Conservation (phyloP, 2,329 filamentous ascomycete genomes). For the Bipolaris bicolor region DNA sequence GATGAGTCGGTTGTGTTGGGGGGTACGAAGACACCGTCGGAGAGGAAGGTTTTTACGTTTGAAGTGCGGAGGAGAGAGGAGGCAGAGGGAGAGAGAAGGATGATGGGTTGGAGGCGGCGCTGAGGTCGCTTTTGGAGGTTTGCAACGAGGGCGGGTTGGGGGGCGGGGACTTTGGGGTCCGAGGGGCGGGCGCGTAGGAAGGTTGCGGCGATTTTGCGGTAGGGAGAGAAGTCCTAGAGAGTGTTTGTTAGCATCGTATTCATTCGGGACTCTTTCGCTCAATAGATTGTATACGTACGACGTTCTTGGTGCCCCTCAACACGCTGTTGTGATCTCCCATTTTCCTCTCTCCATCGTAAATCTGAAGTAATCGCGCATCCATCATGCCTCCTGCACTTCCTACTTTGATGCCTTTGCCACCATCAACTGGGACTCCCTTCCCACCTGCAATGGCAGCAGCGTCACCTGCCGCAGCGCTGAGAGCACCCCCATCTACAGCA, state of each 20-base stretch:
- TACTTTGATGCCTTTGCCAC: conserved; percentile 44
- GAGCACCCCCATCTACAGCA: conserved; percentile 70
- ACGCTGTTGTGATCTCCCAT: conserved; percentile 93
- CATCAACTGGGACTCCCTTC: conserved; percentile 49
- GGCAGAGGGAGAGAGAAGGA: conserved; percentile 93
- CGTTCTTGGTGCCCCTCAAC: conserved; percentile 84
- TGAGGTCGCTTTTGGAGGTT: conserved; percentile 50
- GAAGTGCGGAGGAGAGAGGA: conserved; percentile 93
- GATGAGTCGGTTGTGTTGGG: conserved; percentile 68
- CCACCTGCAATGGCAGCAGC: conserved; percentile 61
- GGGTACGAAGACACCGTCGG: conserved; percentile 79
- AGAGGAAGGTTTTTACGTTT: conserved; percentile 94
- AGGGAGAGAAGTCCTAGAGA: conserved; percentile 85
- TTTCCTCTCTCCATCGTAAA: conserved; percentile 88
- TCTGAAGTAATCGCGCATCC: conserved; percentile 82
- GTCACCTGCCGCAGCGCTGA: conserved; percentile 54
- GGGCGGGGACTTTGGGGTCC: conserved; percentile 46
- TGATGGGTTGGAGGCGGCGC: conserved; percentile 74
- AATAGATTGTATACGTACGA: conserved; percentile 61
- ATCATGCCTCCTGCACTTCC: conserved; percentile 53
- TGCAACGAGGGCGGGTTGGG: conserved; percentile 46
- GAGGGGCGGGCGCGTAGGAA: conserved; percentile 67
- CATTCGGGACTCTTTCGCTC: not conserved
- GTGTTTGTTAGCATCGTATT: conserved; percentile 17
- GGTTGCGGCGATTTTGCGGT: conserved; percentile 81